Percentiles rank a stretch among this genome's conserved stretches.
These are phyloP conservation scores for Flagelloscypha sp. DNA, from an alignment of 768 basidiomycete species.

Conservation along the genomic window DNA sequence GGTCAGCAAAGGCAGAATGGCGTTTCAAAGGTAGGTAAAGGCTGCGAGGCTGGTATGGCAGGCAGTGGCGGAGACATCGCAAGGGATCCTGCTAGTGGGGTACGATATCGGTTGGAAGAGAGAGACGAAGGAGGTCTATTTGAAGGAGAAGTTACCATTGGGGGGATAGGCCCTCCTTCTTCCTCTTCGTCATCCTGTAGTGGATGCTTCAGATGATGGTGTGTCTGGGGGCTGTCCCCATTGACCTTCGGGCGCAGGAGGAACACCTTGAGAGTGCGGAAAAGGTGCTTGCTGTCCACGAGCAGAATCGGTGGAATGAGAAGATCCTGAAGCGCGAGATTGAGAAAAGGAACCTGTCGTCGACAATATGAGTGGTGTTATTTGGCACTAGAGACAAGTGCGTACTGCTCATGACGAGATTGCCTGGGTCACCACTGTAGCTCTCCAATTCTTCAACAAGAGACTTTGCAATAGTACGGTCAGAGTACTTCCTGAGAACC, in stretches of 20 bases:
- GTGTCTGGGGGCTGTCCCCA: conserved; percentile 11
- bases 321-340: conserved; percentile 54
- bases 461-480: conserved; percentile 68
- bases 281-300: conserved; percentile 20
- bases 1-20: conserved; percentile 63
- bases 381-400: conserved; percentile 1
- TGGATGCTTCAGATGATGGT: too few species aligned
- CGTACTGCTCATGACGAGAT: conserved; percentile 60
- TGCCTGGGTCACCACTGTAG: conserved; percentile 59
- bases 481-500: conserved; percentile 78
- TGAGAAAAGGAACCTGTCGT: conserved; percentile 34
- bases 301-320: conserved; percentile 54
- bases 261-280: conserved; percentile 13
- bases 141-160: conserved; percentile 26
- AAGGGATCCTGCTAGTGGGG: conserved; percentile 59
- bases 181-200: conserved; percentile 42
- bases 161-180: conserved; percentile 40
- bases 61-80: conserved; percentile 44
- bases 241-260: conserved; percentile 13
- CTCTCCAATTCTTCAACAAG: conserved; percentile 73
- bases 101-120: conserved; percentile 72
- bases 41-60: conserved; percentile 57
- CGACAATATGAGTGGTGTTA: conserved; percentile 1
- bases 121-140: conserved; percentile 69
- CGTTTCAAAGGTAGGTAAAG: conserved; percentile 61